Conservation (phyloP, 2,329 filamentous ascomycete genomes). For the Alternaria sp. region DNA sequence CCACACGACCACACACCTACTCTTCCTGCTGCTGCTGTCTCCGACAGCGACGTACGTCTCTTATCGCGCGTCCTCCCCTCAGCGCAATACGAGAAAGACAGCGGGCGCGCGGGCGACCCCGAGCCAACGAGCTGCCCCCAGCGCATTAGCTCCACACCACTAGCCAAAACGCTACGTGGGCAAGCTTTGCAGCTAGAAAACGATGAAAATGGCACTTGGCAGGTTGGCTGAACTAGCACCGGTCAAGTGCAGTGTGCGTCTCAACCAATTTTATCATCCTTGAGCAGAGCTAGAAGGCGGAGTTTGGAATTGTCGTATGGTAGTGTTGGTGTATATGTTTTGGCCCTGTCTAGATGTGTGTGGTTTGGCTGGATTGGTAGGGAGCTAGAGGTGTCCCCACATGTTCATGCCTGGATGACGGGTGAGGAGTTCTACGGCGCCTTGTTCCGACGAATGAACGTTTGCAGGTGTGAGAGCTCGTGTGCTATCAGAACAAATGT, state of each 20-base stretch:
- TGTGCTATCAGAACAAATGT: background rate
- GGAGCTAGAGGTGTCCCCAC: background rate
- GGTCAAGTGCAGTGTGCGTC: background rate
- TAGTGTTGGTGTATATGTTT: background rate
- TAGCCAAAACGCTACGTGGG: background rate
- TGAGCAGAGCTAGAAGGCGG: background rate
- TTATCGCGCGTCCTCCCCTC: background rate
- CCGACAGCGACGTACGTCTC: background rate
- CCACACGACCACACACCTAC: background rate
- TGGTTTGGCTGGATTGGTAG: background rate
- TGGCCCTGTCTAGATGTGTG: background rate
- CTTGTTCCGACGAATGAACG: background rate
- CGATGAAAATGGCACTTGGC: background rate
- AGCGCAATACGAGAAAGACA: slow-evolving; percentile 1
- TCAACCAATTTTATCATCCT: background rate
- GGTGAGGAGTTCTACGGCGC: background rate
- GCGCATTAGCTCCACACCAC: background rate
- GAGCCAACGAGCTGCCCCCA: background rate
- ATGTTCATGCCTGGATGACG: background rate
- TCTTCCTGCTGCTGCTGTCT: background rate
- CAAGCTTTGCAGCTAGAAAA: background rate
- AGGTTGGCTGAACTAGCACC: background rate
- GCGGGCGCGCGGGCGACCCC: background rate
- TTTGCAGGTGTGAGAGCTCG: background rate
- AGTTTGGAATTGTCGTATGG: background rate